These are phyloP conservation scores for Schizochytrium sp. DNA, from an alignment of 108 stramenopile genomes.

Conservation along the genomic window DNA sequence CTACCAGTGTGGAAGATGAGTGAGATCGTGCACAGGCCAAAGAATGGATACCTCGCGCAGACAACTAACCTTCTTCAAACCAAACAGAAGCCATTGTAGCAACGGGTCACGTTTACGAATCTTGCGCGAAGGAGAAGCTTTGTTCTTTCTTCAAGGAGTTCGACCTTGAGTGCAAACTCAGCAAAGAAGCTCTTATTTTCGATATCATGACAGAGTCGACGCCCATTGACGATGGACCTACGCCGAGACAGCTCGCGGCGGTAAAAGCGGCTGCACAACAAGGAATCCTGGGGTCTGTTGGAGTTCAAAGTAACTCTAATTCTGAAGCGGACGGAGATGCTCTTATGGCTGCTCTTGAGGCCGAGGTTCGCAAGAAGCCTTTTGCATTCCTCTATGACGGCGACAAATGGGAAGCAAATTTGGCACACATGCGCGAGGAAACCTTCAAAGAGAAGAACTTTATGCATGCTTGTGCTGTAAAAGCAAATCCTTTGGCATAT, in stretches of 20 bases:
- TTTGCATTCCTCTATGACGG: slow-evolving; percentile 53
- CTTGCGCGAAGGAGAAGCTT: too few relatives aligned
- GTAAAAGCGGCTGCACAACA: slow-evolving; percentile 23
- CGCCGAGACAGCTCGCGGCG: slow-evolving; percentile 12
- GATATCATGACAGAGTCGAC: background rate
- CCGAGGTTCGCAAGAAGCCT: slow-evolving; percentile 5
- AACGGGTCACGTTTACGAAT: too few relatives aligned
- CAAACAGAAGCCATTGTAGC: too few relatives aligned
- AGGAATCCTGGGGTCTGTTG: background rate
- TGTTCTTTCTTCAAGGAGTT: too few relatives aligned
- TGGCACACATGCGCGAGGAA: slow-evolving; percentile 51
- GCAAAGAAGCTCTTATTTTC: background rate
- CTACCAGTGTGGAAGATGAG: too few relatives aligned
- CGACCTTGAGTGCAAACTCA: too few relatives aligned
- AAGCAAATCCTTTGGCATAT: slow-evolving; percentile 63
- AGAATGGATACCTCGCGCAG: too few relatives aligned
- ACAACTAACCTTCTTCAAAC: too few relatives aligned
- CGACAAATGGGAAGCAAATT: slow-evolving; percentile 29
- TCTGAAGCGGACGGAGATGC: background rate
- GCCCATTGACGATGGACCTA: background rate
- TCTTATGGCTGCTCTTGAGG: background rate
- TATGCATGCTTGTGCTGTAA: slow-evolving; percentile 64
- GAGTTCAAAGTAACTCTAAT: background rate
- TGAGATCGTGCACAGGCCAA: too few relatives aligned
- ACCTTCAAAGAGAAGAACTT: slow-evolving; percentile 28